Conservation (phyloP, 306 rosid genomes). For the Quercus cerris region DNA sequence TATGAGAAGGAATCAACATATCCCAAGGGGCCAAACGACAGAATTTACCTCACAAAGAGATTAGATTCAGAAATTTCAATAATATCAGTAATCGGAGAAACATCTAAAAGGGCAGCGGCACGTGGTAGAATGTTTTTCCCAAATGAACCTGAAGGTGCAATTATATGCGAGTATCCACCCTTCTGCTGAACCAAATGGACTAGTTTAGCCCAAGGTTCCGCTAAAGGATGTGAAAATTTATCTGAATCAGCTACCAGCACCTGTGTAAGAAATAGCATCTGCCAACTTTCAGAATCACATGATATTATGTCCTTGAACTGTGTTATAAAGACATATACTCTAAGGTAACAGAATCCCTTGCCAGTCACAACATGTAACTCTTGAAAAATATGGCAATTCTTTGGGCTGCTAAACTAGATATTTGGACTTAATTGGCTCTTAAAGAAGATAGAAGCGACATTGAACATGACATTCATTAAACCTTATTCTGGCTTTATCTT, state of each 20-base stretch:
- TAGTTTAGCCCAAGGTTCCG: constrained; percentile 89
- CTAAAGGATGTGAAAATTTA: constrained; percentile 54
- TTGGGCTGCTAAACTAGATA: background rate
- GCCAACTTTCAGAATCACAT: constrained; percentile 17
- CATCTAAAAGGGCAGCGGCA: constrained; percentile 80
- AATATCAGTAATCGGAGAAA: constrained; percentile 84
- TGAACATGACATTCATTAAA: background rate
- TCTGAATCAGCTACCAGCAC: constrained; percentile 88
- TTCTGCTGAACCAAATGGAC: constrained; percentile 71
- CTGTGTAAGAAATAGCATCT: constrained; percentile 38
- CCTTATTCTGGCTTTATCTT: background rate
- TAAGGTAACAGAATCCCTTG: background rate
- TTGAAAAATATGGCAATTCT: background rate
- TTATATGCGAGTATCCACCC: constrained; percentile 70
- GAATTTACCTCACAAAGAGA: constrained; percentile 65
- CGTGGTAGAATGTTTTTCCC: constrained; percentile 85
- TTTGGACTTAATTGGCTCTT: background rate
- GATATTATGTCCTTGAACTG: background rate
- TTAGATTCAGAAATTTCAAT: constrained; percentile 56
- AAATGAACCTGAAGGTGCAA: constrained; percentile 74
- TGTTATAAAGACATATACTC: background rate
- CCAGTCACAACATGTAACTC: background rate
- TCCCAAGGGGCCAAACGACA: background rate
- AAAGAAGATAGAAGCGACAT: background rate
- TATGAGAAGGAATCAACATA: background rate